Conservation (phyloP, 345 rosid genomes). For the Moricandia arvensis region DNA sequence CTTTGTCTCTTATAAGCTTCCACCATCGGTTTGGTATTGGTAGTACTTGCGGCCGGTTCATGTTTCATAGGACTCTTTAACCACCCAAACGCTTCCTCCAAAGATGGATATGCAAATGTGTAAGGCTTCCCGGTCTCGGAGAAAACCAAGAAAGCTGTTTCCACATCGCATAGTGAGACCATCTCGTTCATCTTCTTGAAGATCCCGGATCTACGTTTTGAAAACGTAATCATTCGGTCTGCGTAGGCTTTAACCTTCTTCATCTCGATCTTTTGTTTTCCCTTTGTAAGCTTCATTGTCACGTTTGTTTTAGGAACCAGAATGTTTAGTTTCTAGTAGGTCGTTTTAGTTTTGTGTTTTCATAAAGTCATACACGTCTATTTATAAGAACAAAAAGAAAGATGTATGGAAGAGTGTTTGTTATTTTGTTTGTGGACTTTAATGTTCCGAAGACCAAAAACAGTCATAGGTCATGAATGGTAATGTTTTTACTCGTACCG, state of each 20-base stretch:
- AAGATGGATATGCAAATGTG: constrained; percentile 43
- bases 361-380: not conserved
- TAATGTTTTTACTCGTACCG: too few relatives aligned
- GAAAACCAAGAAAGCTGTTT: constrained; percentile 31
- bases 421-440: not conserved
- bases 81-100: constrained; percentile 22
- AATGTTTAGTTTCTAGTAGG: not conserved
- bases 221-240: constrained; percentile 39
- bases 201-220: constrained; percentile 45
- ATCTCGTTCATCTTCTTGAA: constrained; percentile 48
- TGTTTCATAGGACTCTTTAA: not conserved
- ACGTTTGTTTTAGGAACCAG: not conserved
- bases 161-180: constrained; percentile 31
- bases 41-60: not conserved
- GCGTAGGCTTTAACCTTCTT: constrained; percentile 25
- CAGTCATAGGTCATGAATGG: too few relatives aligned
- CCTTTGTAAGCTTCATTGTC: constrained; percentile 13
- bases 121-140: constrained; percentile 43
- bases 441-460: not conserved
- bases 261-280: constrained; percentile 40
- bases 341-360: not conserved
- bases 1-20: constrained; percentile 36
- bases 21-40: constrained; percentile 11
- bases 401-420: not conserved
- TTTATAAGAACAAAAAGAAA: not conserved